phyloP scores from a whole-genome alignment of 1,284 basidiomycete genomes.

The Cutaneotrichosporon cavernicola region DNA sequence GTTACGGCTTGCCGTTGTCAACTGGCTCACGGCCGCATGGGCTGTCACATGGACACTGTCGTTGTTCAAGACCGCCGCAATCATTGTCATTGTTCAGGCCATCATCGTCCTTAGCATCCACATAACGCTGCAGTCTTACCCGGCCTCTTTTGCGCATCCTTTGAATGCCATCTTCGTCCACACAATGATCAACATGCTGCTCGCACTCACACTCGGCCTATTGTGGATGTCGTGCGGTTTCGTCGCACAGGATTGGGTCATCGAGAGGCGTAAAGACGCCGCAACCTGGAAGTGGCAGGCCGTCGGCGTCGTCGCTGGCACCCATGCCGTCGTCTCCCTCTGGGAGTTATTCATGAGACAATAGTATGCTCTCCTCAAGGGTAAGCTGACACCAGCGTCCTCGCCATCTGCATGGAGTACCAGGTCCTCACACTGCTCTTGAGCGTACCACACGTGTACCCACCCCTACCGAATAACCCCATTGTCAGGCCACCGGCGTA shows the following conservation, averaged over 20 bases:
- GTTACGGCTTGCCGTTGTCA: constrained; percentile 70
- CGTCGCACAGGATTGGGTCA: constrained; percentile 55
- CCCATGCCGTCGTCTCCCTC: constrained; percentile 44
- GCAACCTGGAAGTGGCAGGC: constrained; percentile 47
- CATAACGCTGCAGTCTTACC: constrained; percentile 47
- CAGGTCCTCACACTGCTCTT: constrained; percentile 50
- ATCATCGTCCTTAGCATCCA: constrained; percentile 50
- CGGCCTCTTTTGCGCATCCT: constrained; percentile 50
- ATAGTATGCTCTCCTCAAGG: constrained; percentile 35
- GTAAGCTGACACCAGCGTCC: constrained; percentile 29
- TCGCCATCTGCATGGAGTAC: constrained; percentile 46
- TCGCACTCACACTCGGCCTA: constrained; percentile 55
- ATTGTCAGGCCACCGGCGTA: constrained; percentile 45
- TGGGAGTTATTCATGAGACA: constrained; percentile 41
- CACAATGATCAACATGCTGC: constrained; percentile 55
- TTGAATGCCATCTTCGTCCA: constrained; percentile 58
- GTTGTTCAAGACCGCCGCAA: constrained; percentile 48
- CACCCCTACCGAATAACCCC: constrained; percentile 36
- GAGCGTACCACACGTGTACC: constrained; percentile 39
- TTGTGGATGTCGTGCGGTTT: constrained; percentile 57
- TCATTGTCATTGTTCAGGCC: constrained; percentile 47
- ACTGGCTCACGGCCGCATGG: constrained; percentile 80
- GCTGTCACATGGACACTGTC: constrained; percentile 65
- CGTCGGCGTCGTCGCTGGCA: constrained; percentile 36
- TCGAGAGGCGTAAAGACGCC: constrained; percentile 33